Percentiles rank a stretch among this genome's conserved stretches.
Conservation (phyloP, 768 basidiomycete genomes). For the Serendipita sp. region DNA sequence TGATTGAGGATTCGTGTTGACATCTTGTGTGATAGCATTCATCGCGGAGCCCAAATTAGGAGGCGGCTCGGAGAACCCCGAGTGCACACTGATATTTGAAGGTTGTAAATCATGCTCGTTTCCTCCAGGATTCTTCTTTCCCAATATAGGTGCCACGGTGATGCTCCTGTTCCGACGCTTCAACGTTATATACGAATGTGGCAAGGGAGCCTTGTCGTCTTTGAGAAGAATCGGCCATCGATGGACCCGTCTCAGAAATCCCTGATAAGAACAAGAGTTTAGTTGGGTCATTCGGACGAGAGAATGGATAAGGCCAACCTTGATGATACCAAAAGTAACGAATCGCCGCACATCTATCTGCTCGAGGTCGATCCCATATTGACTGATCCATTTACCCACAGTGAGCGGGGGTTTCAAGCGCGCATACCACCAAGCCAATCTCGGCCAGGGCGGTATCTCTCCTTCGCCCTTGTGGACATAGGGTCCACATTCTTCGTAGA, state of each 20-base stretch:
- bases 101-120: neutral
- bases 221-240: conserved; percentile 65
- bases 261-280: conserved; percentile 22
- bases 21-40: neutral
- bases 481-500: conserved; percentile 78
- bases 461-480: conserved; percentile 53
- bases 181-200: neutral
- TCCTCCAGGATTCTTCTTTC: neutral
- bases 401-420: conserved; percentile 70
- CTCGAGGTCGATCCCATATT: conserved; percentile 46
- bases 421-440: conserved; percentile 74
- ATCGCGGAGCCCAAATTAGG: neutral
- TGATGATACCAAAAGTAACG: conserved; percentile 93
- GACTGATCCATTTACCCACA: conserved; percentile 77
- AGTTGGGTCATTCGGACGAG: neutral
- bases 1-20: neutral
- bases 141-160: conserved; percentile 14
- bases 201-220: neutral
- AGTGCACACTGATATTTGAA: neutral
- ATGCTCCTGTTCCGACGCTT: conserved; percentile 20
- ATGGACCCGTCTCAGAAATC: conserved; percentile 83
- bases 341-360: conserved; percentile 91
- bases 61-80: neutral
- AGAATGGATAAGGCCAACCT: conserved; percentile 30
- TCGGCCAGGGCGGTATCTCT: conserved; percentile 67